Conservation (phyloP, 140 eudicot genomes). For the Stevia rebaudiana region DNA sequence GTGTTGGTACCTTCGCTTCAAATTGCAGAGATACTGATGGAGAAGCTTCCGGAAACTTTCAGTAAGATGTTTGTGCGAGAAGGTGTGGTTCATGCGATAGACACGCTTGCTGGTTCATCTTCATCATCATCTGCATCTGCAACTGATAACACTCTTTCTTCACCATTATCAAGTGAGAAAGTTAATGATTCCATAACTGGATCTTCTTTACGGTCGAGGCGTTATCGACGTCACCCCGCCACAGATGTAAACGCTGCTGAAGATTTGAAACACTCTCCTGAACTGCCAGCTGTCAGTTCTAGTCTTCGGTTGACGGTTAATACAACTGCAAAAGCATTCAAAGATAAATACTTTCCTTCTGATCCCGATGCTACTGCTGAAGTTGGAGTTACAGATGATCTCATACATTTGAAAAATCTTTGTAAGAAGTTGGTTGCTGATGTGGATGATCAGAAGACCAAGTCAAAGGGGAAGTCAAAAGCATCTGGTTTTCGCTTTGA, state of each 20-base stretch:
- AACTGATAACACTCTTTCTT: slow-evolving; percentile 36
- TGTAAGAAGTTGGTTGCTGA: slow-evolving; percentile 57
- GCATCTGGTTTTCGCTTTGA: slow-evolving; percentile 46
- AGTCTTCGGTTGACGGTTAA: slow-evolving; percentile 65
- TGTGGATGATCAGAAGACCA: slow-evolving; percentile 55
- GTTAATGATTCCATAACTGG: slow-evolving; percentile 69
- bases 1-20: slow-evolving; percentile 92
- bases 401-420: slow-evolving; percentile 68
- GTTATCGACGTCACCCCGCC: slow-evolving; percentile 67
- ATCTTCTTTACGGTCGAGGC: slow-evolving; percentile 70
- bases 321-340: slow-evolving; percentile 75
- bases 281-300: slow-evolving; percentile 52
- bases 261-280: slow-evolving; percentile 53
- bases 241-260: slow-evolving; percentile 57
- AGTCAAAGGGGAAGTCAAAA: slow-evolving; percentile 79
- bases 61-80: slow-evolving; percentile 90
- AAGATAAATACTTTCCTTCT: slow-evolving; percentile 82
- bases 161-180: slow-evolving; percentile 53
- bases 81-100: slow-evolving; percentile 94
- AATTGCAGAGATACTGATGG: slow-evolving; percentile 86
- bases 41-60: slow-evolving; percentile 84
- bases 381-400: slow-evolving; percentile 86
- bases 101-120: slow-evolving; percentile 44
- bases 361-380: slow-evolving; percentile 51
- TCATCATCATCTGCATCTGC: slow-evolving; percentile 19